Conservation (phyloP, 2,329 filamentous ascomycete species). For the Hansfordia pulvinata region DNA sequence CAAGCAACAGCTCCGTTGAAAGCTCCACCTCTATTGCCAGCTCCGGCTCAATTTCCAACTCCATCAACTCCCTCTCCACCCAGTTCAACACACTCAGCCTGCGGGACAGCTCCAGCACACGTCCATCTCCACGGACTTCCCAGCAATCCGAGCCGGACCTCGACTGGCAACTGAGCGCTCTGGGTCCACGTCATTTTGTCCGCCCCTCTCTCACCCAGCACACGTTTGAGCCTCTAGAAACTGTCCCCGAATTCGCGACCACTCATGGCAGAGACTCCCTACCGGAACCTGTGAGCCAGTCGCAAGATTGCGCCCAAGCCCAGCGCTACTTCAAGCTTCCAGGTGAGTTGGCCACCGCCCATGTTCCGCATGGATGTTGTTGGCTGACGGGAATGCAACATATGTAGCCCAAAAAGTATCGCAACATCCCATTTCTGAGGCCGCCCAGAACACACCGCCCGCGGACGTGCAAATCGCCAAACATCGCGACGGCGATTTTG, state of each 20-base stretch:
- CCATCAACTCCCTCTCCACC: constrained; percentile 18
- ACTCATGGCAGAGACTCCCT: no score
- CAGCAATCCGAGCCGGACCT: constrained; percentile 8
- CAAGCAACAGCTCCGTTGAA: constrained; percentile 6
- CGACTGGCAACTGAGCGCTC: no score
- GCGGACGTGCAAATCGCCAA: constrained; percentile 15
- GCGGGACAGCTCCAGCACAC: constrained; percentile 5
- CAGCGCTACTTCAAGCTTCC: constrained; percentile 11
- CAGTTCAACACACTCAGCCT: constrained; percentile 19
- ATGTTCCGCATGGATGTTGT: no score
- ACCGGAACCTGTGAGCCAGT: no score
- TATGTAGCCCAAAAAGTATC: constrained; percentile 13
- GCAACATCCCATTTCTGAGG: constrained; percentile 13
- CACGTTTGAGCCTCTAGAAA: constrained; percentile 16
- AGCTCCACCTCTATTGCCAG: no score
- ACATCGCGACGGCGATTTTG: constrained; percentile 15
- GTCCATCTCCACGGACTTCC: constrained; percentile 5
- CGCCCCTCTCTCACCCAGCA: constrained; percentile 11
- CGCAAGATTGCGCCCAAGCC: no score
- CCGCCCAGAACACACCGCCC: constrained; percentile 13
- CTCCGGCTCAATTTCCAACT: no score
- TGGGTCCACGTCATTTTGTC: no score
- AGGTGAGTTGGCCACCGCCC: constrained; percentile 10
- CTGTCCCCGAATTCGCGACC: no score
- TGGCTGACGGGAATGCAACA: no score